Base-by-base conservation (phyloP, 2,329 filamentous ascomycete species). In the Talaromyces sp. region DNA sequence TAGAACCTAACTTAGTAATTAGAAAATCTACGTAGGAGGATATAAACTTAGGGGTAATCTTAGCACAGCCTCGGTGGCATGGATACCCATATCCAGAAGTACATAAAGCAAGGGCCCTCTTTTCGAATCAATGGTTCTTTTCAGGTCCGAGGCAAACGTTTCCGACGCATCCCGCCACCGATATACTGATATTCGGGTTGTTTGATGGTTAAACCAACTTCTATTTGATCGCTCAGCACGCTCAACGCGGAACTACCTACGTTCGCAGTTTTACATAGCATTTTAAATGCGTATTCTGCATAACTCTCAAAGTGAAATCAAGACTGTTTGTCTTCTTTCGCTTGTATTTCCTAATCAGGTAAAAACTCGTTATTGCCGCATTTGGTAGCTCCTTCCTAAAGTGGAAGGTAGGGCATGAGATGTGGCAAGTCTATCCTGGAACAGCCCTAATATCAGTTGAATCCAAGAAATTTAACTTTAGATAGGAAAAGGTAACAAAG, bases 391-490 rank as follows among this genome's bases (percentile, higher is more conserved):
- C 15, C 25, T 61, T 53, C 59, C 59, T 8, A 22, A 22, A 31
- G 1, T 22, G 31, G 59, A 61, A 40, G 47, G 45, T 19, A 53
- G 31, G 22, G 25, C 15, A 53, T 47, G n/a, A 25, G 2, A 7
- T 13, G 3, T 17, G 17, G 19, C 58, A 60, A 49, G 29, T 34
- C 34, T 51, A 49, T 49, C 34, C 29, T 17, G 34, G 17, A 15
- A 22, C 22, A 25, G 22, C 22, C 11, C 11, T 10, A 10, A 47
- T 22, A 25, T 7, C 11, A 15, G 11, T 49, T 49, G 25, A 29
- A 17, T 17, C 11, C 13, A 8, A 3, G 15, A 29, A 17, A 51
- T 5, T 82, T 8, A 77, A 82, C 1, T 25, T 2, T 15, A 15
- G 5, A 15, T 25, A 15, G 19, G 45, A 25, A 25, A 47, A 49